Conservation (phyloP, 441 rosid species). For the Gossypium gossypioides region DNA sequence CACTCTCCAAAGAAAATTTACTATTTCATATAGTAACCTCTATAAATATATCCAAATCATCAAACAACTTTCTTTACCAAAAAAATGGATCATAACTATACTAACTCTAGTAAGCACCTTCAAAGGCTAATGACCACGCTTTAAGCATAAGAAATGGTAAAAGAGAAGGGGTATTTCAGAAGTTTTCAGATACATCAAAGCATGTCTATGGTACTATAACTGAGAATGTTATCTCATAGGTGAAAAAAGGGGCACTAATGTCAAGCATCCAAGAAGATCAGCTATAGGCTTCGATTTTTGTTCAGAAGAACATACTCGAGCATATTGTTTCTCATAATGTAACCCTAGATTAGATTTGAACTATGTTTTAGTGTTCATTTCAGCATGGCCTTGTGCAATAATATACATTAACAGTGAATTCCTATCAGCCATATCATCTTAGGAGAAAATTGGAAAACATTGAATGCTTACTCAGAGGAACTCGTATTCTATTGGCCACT, state of each 20-base stretch:
- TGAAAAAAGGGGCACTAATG: not conserved
- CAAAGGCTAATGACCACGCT: not conserved
- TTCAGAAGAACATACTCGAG: not conserved
- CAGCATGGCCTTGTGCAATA: not conserved
- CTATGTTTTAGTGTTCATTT: not conserved
- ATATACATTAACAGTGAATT: not conserved
- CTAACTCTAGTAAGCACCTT: not conserved
- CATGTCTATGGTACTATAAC: not conserved
- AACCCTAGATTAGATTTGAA: not conserved
- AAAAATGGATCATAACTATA: not conserved
- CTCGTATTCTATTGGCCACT: conserved; percentile 46
- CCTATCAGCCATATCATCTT: not conserved
- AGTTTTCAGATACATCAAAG: not conserved
- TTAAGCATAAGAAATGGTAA: not conserved
- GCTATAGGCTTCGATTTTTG: not conserved
- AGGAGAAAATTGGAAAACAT: not conserved
- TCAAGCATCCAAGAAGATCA: not conserved
- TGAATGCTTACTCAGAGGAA: conserved; percentile 61
- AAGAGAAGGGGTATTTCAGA: not conserved
- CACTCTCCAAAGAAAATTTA: too few species aligned
- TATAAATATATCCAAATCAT: not conserved
- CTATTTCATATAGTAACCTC: too few species aligned
- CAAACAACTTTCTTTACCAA: not conserved
- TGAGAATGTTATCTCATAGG: not conserved
- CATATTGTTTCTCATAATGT: not conserved